Conservation (phyloP, 139 green algal species). For the Haematococcus lacustris region DNA sequence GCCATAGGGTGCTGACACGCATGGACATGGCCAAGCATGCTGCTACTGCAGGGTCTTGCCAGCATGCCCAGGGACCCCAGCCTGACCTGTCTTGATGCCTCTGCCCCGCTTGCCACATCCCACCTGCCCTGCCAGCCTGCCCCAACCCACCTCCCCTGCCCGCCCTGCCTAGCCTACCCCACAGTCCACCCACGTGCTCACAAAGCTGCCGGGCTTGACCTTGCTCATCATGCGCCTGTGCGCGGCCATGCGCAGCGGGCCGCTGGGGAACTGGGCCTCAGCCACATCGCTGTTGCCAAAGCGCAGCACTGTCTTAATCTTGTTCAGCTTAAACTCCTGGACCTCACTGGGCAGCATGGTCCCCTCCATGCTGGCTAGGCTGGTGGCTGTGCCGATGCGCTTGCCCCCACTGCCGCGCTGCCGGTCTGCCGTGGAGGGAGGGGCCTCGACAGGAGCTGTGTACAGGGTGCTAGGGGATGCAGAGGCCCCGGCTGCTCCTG, state of each 20-base stretch:
- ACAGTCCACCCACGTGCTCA: neutral
- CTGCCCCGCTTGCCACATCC: too few relatives aligned
- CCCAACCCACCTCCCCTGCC: too few relatives aligned
- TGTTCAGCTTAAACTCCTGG: constrained; percentile 4
- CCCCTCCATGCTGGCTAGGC: neutral
- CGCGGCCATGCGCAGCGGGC: constrained; percentile 7
- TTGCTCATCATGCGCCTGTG: neutral
- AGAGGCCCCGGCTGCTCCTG: neutral
- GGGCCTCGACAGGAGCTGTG: neutral
- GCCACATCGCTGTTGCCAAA: constrained; percentile 9
- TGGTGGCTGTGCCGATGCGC: neutral
- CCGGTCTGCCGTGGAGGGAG: neutral
- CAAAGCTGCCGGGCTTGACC: constrained; percentile 8
- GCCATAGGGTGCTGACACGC: too few relatives aligned
- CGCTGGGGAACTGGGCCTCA: constrained; percentile 18
- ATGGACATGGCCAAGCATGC: too few relatives aligned
- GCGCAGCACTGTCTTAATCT: constrained; percentile 17
- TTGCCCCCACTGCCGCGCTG: neutral
- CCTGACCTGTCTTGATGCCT: too few relatives aligned
- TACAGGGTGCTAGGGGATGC: neutral
- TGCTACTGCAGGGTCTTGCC: too few relatives aligned
- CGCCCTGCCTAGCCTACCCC: too few relatives aligned
- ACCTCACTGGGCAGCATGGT: constrained; percentile 4
- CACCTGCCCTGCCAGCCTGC: too few relatives aligned
- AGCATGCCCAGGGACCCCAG: too few relatives aligned